Evolutionary conservation across 2,329 filamentous ascomycete genomes (phyloP).

Genomic region (Aschersonia sp.): DNA sequence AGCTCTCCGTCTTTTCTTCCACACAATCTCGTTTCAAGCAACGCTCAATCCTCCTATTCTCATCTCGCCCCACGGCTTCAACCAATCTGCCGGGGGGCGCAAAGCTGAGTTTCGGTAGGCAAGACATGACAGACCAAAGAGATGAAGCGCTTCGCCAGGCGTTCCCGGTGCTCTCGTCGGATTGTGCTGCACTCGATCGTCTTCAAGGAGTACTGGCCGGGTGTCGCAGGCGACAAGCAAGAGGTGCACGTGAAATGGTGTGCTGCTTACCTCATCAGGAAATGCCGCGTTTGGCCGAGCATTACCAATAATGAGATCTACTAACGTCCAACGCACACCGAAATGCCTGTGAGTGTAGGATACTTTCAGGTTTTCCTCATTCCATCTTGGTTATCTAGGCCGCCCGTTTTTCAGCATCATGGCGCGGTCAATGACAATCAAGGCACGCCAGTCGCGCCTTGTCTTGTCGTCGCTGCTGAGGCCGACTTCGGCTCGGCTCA

Average conservation of each 20-base stretch:
- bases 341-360: not conserved
- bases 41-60: too few relatives aligned
- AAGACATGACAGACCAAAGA: too few relatives aligned
- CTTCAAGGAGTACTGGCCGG: too few relatives aligned
- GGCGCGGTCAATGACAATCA: conserved; percentile 4
- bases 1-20: too few relatives aligned
- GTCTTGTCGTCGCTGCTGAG: not conserved
- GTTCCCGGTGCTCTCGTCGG: too few relatives aligned
- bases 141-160: too few relatives aligned
- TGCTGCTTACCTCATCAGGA: conserved; percentile 6
- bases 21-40: too few relatives aligned
- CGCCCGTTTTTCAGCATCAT: conserved; percentile 2
- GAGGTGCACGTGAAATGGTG: conserved; percentile 11
- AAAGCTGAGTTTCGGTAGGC: too few relatives aligned
- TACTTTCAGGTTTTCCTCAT: not conserved
- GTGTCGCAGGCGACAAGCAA: not conserved
- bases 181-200: too few relatives aligned
- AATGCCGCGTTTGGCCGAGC: not conserved
- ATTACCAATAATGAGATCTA: not conserved
- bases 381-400: not conserved
- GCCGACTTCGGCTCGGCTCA: conserved; percentile 1
- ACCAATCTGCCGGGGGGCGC: too few relatives aligned
- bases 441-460: conserved; percentile 4
- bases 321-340: not conserved
- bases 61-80: too few relatives aligned